These are phyloP conservation scores for Lecanicillium sp. DNA, from an alignment of 2,329 filamentous ascomycete genomes.

Conservation along the genomic window DNA sequence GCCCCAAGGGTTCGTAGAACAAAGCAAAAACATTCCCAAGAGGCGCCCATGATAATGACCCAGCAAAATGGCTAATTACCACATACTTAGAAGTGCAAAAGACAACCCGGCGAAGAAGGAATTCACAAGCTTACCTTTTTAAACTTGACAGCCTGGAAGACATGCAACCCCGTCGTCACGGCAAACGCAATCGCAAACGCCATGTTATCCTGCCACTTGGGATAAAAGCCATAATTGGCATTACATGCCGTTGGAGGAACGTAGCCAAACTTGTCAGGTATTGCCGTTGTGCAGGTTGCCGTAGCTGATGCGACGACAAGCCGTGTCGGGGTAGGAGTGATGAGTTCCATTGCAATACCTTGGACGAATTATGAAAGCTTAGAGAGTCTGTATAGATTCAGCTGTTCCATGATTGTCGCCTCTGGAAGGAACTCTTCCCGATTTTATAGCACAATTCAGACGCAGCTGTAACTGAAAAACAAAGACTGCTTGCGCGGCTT, in stretches of 20 bases:
- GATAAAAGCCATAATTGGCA: conserved; percentile 14
- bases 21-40: conserved; percentile 22
- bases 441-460: too few relatives aligned
- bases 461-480: too few relatives aligned
- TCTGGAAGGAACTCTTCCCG: too few relatives aligned
- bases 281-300: conserved; percentile 11
- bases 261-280: conserved; percentile 13
- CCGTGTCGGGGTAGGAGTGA: conserved; percentile 4
- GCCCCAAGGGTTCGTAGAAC: conserved; percentile 19
- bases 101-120: background rate
- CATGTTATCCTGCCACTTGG: conserved; percentile 11
- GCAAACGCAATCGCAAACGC: conserved; percentile 10
- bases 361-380: too few relatives aligned
- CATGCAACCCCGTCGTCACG: conserved; percentile 1
- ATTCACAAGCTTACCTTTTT: conserved; percentile 10
- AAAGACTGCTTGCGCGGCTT: too few relatives aligned
- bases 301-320: background rate
- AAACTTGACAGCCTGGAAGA: conserved; percentile 7
- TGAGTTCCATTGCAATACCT: too few relatives aligned
- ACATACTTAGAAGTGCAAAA: background rate
- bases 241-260: conserved; percentile 14
- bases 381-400: too few relatives aligned
- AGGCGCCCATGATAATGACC: conserved; percentile 22
- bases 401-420: too few relatives aligned
- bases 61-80: conserved; percentile 17